Conservation (phyloP, 441 rosid species). For the Geranium incanum region DNA sequence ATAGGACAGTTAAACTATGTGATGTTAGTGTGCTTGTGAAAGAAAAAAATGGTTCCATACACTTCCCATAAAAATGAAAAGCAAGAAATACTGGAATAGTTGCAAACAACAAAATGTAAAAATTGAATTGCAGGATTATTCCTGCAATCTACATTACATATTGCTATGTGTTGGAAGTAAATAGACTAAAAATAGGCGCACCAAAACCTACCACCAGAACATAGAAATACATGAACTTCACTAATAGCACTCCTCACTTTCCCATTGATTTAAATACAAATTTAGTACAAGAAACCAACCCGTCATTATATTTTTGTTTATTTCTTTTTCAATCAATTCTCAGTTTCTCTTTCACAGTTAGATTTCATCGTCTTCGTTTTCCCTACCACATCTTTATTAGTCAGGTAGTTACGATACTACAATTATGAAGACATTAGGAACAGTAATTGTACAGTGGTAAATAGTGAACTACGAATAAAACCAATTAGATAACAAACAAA, state of each 20-base stretch:
- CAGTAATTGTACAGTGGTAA: not conserved
- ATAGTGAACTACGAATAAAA: not conserved
- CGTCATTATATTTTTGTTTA: no score
- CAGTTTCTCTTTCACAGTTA: not conserved
- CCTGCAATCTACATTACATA: not conserved
- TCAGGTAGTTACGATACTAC: no score
- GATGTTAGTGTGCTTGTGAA: not conserved
- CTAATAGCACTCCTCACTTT: not conserved
- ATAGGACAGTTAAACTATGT: no score
- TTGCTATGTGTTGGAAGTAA: not conserved
- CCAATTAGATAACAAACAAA: not conserved
- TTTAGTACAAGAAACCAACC: not conserved
- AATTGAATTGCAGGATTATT: not conserved
- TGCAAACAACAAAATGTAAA: not conserved
- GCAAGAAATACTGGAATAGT: not conserved
- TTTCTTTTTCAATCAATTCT: not conserved
- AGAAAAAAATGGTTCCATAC: not conserved
- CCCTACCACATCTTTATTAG: no score
- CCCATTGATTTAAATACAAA: not conserved
- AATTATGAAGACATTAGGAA: no score
- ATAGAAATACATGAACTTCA: not conserved
- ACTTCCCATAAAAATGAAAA: not conserved
- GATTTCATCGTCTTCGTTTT: no score
- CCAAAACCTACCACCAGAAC: no score
- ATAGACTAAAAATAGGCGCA: not conserved